phyloP scores from a whole-genome alignment of 352 stramenopile species.

The Phytophthora ohioensis region DNA sequence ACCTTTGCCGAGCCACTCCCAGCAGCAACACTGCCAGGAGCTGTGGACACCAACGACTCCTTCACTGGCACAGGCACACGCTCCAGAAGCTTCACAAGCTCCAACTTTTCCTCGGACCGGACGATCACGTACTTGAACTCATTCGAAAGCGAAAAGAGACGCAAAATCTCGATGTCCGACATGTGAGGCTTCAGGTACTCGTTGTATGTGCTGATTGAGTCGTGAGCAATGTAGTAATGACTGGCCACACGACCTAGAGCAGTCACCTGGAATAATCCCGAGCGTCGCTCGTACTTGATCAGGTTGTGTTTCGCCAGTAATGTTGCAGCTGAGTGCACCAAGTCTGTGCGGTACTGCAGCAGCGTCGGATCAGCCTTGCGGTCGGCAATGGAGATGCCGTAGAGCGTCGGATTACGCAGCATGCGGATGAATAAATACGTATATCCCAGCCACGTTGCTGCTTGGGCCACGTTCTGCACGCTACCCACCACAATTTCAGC shows the following conservation, averaged over 20 bases:
- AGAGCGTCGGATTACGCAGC: constrained; percentile 97
- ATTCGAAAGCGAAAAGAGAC: constrained; percentile 98
- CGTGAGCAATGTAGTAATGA: constrained; percentile 99
- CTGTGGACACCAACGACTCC: constrained; percentile 83
- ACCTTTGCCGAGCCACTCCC: constrained; percentile 95
- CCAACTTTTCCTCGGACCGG: constrained; percentile 98
- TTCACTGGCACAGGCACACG: constrained; percentile 99
- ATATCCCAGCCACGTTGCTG: constrained; percentile 99
- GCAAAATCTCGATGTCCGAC: constrained; percentile 99
- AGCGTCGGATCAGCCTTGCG: constrained; percentile 94
- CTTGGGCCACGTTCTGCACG: constrained; percentile 95
- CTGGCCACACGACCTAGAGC: constrained; percentile 97
- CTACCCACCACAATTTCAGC: constrained; percentile 98
- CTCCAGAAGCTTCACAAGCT: constrained; percentile 97
- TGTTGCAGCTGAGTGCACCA: constrained; percentile 96
- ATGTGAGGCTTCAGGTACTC: constrained; percentile 99
- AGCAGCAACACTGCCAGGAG: constrained; percentile 42
- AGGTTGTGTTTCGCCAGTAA: constrained; percentile 98
- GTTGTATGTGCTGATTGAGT: constrained; percentile 99
- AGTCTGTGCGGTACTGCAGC: constrained; percentile 95
- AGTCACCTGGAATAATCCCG: constrained; percentile 96
- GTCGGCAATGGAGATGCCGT: constrained; percentile 93
- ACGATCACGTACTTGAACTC: constrained; percentile 99
- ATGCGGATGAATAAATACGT: constrained; percentile 99
- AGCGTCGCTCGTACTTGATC: constrained; percentile 98